Conservation (phyloP, 1,284 basidiomycete species). For the Heterobasidion parviporum region DNA sequence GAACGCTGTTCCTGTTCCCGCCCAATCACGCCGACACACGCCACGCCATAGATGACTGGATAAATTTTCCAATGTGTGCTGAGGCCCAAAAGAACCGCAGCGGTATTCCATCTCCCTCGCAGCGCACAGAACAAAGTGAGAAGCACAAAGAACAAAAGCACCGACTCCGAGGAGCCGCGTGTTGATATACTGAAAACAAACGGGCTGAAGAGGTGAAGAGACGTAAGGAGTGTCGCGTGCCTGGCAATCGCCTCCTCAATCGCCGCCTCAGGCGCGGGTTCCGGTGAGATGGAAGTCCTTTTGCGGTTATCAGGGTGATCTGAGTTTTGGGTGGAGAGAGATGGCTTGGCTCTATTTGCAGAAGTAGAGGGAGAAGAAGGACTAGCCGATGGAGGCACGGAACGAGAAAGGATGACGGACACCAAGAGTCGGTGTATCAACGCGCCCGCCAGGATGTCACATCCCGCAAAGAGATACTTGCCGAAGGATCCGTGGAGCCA, state of each 20-base stretch:
- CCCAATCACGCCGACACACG: constrained; percentile 64
- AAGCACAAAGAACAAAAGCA: constrained; percentile 79
- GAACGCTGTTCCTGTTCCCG: constrained; percentile 9
- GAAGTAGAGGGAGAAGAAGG: not conserved
- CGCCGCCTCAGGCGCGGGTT: not conserved
- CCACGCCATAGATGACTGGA: constrained; percentile 83
- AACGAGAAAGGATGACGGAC: constrained; percentile 33
- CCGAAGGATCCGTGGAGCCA: constrained; percentile 79
- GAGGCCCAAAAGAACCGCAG: constrained; percentile 70
- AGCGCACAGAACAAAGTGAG: constrained; percentile 58
- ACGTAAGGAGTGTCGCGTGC: constrained; percentile 45
- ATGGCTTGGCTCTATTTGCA: not conserved
- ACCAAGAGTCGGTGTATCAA: constrained; percentile 68
- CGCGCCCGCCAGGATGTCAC: constrained; percentile 77
- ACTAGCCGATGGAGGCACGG: not conserved
- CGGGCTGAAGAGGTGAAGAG: constrained; percentile 82
- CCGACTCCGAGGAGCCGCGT: constrained; percentile 88
- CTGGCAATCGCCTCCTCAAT: constrained; percentile 3
- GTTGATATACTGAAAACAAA: constrained; percentile 96
- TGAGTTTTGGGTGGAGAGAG: not conserved
- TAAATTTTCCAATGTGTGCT: constrained; percentile 95
- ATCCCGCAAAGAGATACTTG: constrained; percentile 83
- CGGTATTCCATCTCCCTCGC: constrained; percentile 43
- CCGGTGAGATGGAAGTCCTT: not conserved
- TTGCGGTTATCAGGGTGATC: not conserved